These are phyloP conservation scores for Penicillium flavigenum DNA, from an alignment of 495 filamentous ascomycete genomes.

Conservation along the genomic window DNA sequence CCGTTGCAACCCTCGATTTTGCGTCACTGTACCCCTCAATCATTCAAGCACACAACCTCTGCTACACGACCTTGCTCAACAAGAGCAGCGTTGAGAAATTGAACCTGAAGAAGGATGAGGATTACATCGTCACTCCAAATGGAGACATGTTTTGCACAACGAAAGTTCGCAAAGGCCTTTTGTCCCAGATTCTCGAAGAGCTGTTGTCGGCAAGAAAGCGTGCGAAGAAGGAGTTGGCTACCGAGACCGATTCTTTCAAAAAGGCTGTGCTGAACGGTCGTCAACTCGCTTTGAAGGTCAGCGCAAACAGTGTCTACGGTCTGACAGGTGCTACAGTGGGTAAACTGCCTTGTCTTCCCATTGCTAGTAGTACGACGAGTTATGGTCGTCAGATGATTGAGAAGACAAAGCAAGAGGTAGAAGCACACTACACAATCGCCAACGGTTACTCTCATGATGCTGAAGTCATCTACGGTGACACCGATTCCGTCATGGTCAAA, in stretches of 20 bases:
- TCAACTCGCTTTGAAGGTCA: constrained; percentile 94
- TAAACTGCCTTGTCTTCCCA: constrained; percentile 91
- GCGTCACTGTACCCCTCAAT: constrained; percentile 98
- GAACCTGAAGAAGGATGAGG: constrained; percentile 74
- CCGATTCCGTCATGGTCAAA: constrained; percentile 99
- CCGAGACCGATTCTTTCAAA: constrained; percentile 93
- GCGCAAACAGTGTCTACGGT: constrained; percentile 97
- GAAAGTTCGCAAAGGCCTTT: constrained; percentile 85
- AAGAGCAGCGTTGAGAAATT: constrained; percentile 74
- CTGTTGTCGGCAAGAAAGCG: constrained; percentile 84
- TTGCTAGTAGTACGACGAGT: constrained; percentile 93
- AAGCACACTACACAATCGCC: constrained; percentile 80
- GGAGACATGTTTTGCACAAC: constrained; percentile 88
- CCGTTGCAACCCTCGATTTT: constrained; percentile 97
- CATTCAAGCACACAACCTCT: constrained; percentile 98
- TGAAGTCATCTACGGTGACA: constrained; percentile 97
- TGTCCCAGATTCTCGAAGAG: constrained; percentile 95
- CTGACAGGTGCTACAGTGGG: constrained; percentile 93
- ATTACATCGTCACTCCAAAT: constrained; percentile 95
- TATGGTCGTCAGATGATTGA: constrained; percentile 99
- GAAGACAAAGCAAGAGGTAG: constrained; percentile 90
- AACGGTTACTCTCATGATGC: constrained; percentile 95
- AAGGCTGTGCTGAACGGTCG: constrained; percentile 97
- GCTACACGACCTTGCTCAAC: constrained; percentile 92
- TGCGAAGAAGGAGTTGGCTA: constrained; percentile 85